Evolutionary conservation across 495 filamentous ascomycete genomes (phyloP).

Genomic region (Apodospora peruviana): DNA sequence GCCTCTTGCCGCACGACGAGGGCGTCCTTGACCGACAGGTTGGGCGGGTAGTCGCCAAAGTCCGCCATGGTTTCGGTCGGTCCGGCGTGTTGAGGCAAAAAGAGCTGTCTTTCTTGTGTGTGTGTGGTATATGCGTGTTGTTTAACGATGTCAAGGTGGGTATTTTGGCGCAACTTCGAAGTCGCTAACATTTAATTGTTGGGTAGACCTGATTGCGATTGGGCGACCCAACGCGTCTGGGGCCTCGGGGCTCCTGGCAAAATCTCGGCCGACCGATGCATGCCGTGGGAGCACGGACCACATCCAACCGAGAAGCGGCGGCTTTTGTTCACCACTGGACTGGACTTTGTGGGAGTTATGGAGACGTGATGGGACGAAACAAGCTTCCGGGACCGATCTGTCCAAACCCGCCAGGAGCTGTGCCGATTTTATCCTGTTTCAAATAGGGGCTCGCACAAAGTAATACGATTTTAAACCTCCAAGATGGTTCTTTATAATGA

Average conservation of each 20-base stretch:
- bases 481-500: no score
- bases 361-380: not conserved
- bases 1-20: slow-evolving; percentile 47
- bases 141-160: not conserved
- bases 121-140: not conserved
- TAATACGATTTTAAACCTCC: no score
- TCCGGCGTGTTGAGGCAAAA: no score
- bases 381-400: not conserved
- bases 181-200: no score
- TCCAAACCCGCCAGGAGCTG: no score
- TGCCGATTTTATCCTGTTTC: no score
- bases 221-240: no score
- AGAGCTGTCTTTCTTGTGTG: not conserved
- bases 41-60: slow-evolving; percentile 51
- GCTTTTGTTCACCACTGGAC: not conserved
- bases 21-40: slow-evolving; percentile 51
- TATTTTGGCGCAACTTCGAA: no score
- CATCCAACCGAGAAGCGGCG: no score
- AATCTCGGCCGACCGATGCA: not conserved
- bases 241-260: not conserved
- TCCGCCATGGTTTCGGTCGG: slow-evolving; percentile 41
- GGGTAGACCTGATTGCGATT: no score
- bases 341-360: no score
- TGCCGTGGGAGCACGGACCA: not conserved
- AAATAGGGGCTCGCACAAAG: no score